Conservation (phyloP, 2,329 filamentous ascomycete genomes). For the Pseudogymnoascus verrucosus region DNA sequence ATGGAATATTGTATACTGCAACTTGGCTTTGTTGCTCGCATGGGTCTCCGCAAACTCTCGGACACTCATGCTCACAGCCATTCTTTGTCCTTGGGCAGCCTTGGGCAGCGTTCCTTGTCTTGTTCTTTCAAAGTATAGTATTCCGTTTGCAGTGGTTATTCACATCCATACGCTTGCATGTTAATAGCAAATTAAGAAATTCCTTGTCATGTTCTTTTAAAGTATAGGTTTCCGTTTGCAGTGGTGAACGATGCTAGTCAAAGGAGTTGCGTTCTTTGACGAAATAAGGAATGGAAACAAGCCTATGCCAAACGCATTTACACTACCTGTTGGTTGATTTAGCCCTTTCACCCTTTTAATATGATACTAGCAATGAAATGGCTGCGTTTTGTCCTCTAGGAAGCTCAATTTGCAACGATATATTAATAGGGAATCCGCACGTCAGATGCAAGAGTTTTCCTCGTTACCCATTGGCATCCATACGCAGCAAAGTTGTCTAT, state of each 20-base stretch:
- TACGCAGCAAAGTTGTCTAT: background rate
- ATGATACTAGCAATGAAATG: background rate
- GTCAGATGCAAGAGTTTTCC: background rate
- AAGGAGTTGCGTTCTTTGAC: background rate
- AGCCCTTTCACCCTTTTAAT: background rate
- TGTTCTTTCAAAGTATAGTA: too few species aligned
- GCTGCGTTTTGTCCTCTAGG: background rate
- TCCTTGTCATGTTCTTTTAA: background rate
- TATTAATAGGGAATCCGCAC: background rate
- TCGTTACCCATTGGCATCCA: background rate
- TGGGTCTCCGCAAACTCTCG: slow-evolving; percentile 34
- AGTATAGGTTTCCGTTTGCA: background rate
- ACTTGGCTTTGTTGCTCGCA: slow-evolving; percentile 34
- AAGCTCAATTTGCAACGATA: background rate
- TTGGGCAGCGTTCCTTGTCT: slow-evolving; percentile 16
- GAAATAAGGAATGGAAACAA: background rate
- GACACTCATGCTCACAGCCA: slow-evolving; percentile 40
- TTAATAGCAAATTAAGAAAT: background rate
- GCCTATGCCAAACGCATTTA: background rate
- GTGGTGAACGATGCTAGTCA: background rate
- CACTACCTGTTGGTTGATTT: too few species aligned
- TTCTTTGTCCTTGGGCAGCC: slow-evolving; percentile 35
- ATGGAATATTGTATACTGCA: slow-evolving; percentile 23
- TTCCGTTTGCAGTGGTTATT: background rate
- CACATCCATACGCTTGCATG: background rate